These are phyloP conservation scores for Huntiella decipiens DNA, from an alignment of 2,329 filamentous ascomycete species.

Conservation along the genomic window DNA sequence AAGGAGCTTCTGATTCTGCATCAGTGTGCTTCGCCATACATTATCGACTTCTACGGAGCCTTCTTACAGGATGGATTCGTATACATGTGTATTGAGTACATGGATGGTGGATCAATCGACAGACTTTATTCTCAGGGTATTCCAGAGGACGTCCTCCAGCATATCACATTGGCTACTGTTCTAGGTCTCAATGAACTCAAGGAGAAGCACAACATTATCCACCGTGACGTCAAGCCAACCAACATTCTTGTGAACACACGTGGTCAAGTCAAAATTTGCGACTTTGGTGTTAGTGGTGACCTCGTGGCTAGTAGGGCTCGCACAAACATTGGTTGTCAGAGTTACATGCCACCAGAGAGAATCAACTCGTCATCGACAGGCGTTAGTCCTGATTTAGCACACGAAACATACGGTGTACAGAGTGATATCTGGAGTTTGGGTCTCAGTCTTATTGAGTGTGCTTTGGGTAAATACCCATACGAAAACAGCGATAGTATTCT, in stretches of 20 bases:
- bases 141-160: slow-evolving; percentile 69
- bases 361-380: slow-evolving; percentile 45
- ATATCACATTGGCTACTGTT: slow-evolving; percentile 77
- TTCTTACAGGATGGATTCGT: slow-evolving; percentile 98
- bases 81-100: slow-evolving; percentile 98
- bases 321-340: slow-evolving; percentile 97
- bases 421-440: slow-evolving; percentile 96
- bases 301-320: slow-evolving; percentile 93
- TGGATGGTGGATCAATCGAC: slow-evolving; percentile 96
- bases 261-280: slow-evolving; percentile 93
- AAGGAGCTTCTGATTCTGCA: slow-evolving; percentile 96
- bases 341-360: slow-evolving; percentile 95
- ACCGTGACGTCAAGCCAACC: slow-evolving; percentile 96
- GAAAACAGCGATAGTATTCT: slow-evolving; percentile 98
- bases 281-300: slow-evolving; percentile 94
- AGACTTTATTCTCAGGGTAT: slow-evolving; percentile 85
- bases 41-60: slow-evolving; percentile 96
- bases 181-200: slow-evolving; percentile 86
- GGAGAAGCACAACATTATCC: slow-evolving; percentile 97
- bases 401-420: slow-evolving; percentile 90
- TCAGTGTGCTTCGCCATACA: slow-evolving; percentile 84
- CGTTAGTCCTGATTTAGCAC: slow-evolving; percentile 24
- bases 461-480: slow-evolving; percentile 85
- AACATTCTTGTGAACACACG: slow-evolving; percentile 84
- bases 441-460: slow-evolving; percentile 87